Conservation (phyloP, 768 basidiomycete species). For the Pleurotus citrinopileatus region DNA sequence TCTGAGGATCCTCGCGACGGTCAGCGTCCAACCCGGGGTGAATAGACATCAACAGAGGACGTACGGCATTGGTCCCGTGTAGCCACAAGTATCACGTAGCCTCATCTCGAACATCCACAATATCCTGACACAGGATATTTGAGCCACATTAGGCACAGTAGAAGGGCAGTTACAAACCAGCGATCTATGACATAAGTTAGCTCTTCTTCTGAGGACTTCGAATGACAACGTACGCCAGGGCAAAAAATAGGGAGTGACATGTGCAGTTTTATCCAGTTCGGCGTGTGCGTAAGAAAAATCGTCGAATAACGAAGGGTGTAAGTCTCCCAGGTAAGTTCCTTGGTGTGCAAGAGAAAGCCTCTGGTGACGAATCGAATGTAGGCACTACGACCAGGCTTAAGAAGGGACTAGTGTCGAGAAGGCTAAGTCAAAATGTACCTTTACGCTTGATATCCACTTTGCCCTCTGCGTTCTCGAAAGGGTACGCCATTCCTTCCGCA, state of each 20-base stretch:
- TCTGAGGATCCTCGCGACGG: background rate
- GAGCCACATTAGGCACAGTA: background rate
- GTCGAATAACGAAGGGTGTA: constrained; percentile 14
- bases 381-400: constrained; percentile 5
- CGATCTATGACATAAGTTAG: constrained; percentile 12
- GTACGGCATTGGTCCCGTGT: constrained; percentile 14
- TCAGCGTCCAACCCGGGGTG: background rate
- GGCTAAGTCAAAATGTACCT: constrained; percentile 4
- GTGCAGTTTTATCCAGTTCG: constrained; percentile 13
- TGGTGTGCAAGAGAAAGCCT: constrained; percentile 11
- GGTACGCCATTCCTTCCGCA: constrained; percentile 15
- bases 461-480: constrained; percentile 8
- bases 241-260: constrained; percentile 14
- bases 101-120: constrained; percentile 13
- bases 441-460: constrained; percentile 14
- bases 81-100: constrained; percentile 16
- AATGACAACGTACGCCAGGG: constrained; percentile 14
- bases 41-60: background rate
- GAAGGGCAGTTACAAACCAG: constrained; percentile 2
- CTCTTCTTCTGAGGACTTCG: background rate
- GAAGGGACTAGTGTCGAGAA: background rate
- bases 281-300: constrained; percentile 15
- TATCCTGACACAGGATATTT: constrained; percentile 8
- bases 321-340: background rate
- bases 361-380: constrained; percentile 11